Conservation (phyloP, 768 basidiomycete genomes). For the Asterophora lycoperdoides region DNA sequence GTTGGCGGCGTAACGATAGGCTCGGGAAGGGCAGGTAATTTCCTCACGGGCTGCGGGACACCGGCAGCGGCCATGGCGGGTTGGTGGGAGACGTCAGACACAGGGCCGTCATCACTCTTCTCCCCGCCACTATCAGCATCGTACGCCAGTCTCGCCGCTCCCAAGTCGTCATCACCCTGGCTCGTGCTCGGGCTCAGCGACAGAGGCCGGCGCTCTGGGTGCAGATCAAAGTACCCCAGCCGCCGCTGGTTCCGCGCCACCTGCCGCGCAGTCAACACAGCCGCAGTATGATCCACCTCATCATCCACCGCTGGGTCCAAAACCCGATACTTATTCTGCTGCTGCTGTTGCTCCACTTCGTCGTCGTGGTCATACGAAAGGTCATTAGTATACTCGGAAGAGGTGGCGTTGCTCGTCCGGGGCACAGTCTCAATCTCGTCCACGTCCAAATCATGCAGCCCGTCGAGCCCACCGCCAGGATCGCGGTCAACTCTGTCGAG, state of each 20-base stretch:
- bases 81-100: not conserved
- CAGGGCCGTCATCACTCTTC: conserved; percentile 17
- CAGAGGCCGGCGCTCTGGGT: conserved; percentile 62
- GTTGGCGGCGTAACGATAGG: conserved; percentile 4
- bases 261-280: conserved; percentile 25
- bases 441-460: conserved; percentile 43
- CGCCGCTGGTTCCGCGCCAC: conserved; percentile 38
- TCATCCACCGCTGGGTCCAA: conserved; percentile 13
- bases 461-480: conserved; percentile 29
- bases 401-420: conserved; percentile 26
- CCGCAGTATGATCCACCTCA: conserved; percentile 13
- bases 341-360: no score
- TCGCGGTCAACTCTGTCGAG: conserved; percentile 34
- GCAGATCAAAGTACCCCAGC: conserved; percentile 72
- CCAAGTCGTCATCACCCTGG: conserved; percentile 32
- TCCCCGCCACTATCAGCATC: conserved; percentile 34
- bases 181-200: conserved; percentile 23
- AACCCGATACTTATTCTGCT: conserved; percentile 4
- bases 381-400: conserved; percentile 24
- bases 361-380: not conserved
- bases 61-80: not conserved
- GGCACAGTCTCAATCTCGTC: conserved; percentile 48
- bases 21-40: conserved; percentile 17
- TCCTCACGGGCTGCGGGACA: conserved; percentile 8
- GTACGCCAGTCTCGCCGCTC: conserved; percentile 26